Evolutionary conservation across 139 green algal genomes (phyloP).

Genomic region (Chlorella sorokiniana): DNA sequence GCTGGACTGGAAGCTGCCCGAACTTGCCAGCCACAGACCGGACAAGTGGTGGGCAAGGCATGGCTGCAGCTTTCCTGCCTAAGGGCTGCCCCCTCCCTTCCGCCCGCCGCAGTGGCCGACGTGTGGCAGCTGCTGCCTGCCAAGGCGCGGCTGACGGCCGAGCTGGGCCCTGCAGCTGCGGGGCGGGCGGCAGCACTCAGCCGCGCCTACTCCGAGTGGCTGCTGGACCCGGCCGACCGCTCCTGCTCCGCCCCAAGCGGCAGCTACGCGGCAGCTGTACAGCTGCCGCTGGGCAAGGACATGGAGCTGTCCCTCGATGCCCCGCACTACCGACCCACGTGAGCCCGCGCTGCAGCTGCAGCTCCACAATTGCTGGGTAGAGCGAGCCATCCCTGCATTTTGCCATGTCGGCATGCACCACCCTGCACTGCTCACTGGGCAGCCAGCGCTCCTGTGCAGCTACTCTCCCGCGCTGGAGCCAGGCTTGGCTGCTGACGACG

Average conservation of each 20-base stretch:
- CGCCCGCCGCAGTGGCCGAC: background rate
- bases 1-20: background rate
- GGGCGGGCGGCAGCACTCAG: background rate
- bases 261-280: slow-evolving; percentile 1
- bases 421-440: no score
- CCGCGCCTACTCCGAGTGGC: slow-evolving; percentile 7
- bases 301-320: slow-evolving; percentile 17
- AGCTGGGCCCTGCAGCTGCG: slow-evolving; percentile 9
- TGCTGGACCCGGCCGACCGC: background rate
- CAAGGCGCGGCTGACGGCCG: background rate
- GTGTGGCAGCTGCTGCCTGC: slow-evolving; percentile 28
- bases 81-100: background rate
- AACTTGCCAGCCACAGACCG: no score
- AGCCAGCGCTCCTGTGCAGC: no score
- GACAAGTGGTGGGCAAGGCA: background rate
- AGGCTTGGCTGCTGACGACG: background rate
- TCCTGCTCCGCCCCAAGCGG: background rate
- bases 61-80: no score
- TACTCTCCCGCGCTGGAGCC: background rate
- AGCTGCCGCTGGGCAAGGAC: slow-evolving; percentile 3
- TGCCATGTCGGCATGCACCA: no score
- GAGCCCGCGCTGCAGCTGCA: background rate
- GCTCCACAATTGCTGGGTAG: no score
- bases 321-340: background rate
- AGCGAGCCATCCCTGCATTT: no score